Conservation (phyloP, 805 yeast genomes). For the Yarrowia hollandica region DNA sequence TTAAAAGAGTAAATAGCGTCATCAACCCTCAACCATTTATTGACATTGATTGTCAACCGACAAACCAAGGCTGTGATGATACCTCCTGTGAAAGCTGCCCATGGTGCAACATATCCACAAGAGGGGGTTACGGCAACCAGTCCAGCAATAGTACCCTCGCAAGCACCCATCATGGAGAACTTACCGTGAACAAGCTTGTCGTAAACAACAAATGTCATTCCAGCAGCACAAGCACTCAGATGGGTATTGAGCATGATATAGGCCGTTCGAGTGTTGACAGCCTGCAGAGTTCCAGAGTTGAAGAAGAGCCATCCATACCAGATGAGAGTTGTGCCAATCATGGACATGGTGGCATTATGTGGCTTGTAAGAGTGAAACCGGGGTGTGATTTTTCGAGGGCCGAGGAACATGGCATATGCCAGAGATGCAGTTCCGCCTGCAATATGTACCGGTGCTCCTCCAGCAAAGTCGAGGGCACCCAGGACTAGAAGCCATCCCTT, state of each 20-base stretch:
- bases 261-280: slow-evolving; percentile 39
- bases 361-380: slow-evolving; percentile 60
- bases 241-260: slow-evolving; percentile 52
- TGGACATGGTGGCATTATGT: slow-evolving; percentile 65
- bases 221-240: slow-evolving; percentile 52
- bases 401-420: slow-evolving; percentile 64
- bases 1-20: slow-evolving; percentile 96
- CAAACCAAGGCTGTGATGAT: slow-evolving; percentile 7
- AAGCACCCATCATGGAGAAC: slow-evolving; percentile 91
- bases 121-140: slow-evolving; percentile 95
- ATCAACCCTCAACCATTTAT: slow-evolving; percentile 65
- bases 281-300: slow-evolving; percentile 66
- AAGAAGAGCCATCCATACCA: slow-evolving; percentile 81
- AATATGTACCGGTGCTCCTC: slow-evolving; percentile 76
- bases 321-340: slow-evolving; percentile 64
- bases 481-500: slow-evolving; percentile 62
- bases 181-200: slow-evolving; percentile 64
- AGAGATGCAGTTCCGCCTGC: slow-evolving; percentile 69
- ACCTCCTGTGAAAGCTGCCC: slow-evolving; percentile 37
- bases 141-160: slow-evolving; percentile 93
- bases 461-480: slow-evolving; percentile 71
- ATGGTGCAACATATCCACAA: slow-evolving; percentile 89
- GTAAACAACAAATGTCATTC: slow-evolving; percentile 46
- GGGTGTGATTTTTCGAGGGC: slow-evolving; percentile 52
- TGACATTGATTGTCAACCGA: neutral